phyloP scores from a whole-genome alignment of 2,329 filamentous ascomycete genomes.

The Penicillium sp. region DNA sequence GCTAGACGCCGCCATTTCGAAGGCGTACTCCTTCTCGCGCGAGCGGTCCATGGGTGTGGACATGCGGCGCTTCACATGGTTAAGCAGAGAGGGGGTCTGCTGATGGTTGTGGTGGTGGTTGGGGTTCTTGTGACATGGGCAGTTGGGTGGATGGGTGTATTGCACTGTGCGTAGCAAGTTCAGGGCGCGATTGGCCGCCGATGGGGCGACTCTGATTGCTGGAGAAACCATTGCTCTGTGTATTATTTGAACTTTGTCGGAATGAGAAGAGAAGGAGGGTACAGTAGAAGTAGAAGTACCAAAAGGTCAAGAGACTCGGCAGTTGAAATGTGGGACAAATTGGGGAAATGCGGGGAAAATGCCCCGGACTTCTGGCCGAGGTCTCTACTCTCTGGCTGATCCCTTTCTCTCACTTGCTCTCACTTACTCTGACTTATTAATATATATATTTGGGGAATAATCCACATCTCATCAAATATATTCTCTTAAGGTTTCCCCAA shows the following conservation, averaged over 20 bases:
- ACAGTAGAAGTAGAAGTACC: constrained; percentile 4
- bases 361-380: constrained; percentile 25
- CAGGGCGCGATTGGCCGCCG: constrained; percentile 49
- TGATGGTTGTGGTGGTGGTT: constrained; percentile 72
- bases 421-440: too few species aligned
- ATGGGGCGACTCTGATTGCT: constrained; percentile 45
- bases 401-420: too few species aligned
- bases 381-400: not conserved
- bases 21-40: constrained; percentile 90
- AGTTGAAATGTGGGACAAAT: constrained; percentile 13
- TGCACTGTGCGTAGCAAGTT: constrained; percentile 82
- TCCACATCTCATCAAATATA: not conserved
- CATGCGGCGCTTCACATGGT: constrained; percentile 59
- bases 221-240: constrained; percentile 33
- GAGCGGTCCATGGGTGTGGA: constrained; percentile 74
- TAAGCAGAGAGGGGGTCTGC: constrained; percentile 44
- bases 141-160: constrained; percentile 80
- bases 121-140: constrained; percentile 91
- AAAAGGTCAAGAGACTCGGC: not conserved
- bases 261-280: not conserved
- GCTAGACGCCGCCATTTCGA: constrained; percentile 94
- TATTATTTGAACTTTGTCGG: not conserved
- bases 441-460: too few species aligned
- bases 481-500: not conserved
- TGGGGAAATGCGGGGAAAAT: constrained; percentile 23